Percentiles rank a stretch among this genome's conserved stretches.
These are phyloP conservation scores for Scleroderma bovista DNA, from an alignment of 768 basidiomycete genomes.

Conservation along the genomic window DNA sequence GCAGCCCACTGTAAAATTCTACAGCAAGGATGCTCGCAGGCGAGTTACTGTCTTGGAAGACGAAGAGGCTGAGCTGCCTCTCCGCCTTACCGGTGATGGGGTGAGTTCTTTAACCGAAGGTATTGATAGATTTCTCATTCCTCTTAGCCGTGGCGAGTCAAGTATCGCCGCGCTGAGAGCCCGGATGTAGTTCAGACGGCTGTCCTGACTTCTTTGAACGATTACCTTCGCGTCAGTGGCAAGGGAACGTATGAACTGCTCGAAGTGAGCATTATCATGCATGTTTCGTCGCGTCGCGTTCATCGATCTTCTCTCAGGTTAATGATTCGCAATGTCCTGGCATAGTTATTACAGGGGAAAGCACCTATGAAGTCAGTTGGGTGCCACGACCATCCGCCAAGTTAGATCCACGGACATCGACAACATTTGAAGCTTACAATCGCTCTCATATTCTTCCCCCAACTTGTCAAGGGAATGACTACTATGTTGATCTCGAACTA, in stretches of 20 bases:
- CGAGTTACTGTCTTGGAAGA: slow-evolving; percentile 67
- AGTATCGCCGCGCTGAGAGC: slow-evolving; percentile 54
- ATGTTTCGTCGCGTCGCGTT: neutral
- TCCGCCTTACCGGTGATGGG: slow-evolving; percentile 86
- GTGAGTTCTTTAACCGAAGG: slow-evolving; percentile 40
- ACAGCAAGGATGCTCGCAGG: slow-evolving; percentile 55
- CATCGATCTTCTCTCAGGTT: slow-evolving; percentile 42
- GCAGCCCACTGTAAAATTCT: slow-evolving; percentile 86
- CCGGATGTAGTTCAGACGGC: slow-evolving; percentile 36
- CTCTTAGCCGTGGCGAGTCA: slow-evolving; percentile 82
- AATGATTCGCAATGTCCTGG: slow-evolving; percentile 85
- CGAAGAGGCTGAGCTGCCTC: slow-evolving; percentile 64
- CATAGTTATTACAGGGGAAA: slow-evolving; percentile 50
- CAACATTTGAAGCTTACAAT: slow-evolving; percentile 57
- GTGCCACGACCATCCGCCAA: slow-evolving; percentile 72
- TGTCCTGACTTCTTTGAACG: slow-evolving; percentile 59
- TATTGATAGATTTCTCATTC: slow-evolving; percentile 3
- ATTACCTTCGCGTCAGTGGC: slow-evolving; percentile 64
- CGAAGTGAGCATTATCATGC: slow-evolving; percentile 41
- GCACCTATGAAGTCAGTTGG: slow-evolving; percentile 70
- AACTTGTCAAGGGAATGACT: slow-evolving; percentile 77
- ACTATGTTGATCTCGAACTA: slow-evolving; percentile 80
- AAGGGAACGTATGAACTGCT: slow-evolving; percentile 72
- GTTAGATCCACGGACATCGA: slow-evolving; percentile 54
- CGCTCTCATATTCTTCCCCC: slow-evolving; percentile 69